Base-by-base conservation (phyloP, 768 basidiomycete genomes). In the Lanmaoa rubissima region DNA sequence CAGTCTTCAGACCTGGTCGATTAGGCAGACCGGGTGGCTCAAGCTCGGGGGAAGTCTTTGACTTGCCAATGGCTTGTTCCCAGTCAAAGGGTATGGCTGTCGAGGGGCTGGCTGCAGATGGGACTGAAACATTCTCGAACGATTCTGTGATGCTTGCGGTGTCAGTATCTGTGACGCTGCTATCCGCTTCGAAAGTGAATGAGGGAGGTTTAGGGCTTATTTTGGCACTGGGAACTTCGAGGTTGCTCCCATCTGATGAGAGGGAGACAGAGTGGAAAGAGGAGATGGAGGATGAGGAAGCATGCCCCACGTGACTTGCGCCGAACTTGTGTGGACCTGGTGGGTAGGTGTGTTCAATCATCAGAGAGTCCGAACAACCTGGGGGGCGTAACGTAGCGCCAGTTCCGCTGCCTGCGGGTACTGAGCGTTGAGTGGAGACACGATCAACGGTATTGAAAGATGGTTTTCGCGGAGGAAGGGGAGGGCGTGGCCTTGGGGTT, bases 211-310 rank as follows among this genome's bases (percentile, higher is more conserved):
- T 73, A 44, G 76, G 63, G 13, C 45, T 50, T 28, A 38, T 51
- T 40, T 51, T 52, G 0, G 58, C 46, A 49, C 51, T 59, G 14
- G 49, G 60, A 0, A 31, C 48, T 39, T 72, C 71, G 35, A 65
- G 55, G 4, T 62, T 70, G 39, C 69, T 74, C 73, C 75, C 68
- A 59, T 86, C 85, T 8, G 86, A 87, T 1, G 89, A 91, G 17
- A 92, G 78, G 2, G 90, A 92, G 26, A 92, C 87, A 3, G 90
- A 90, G 63, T 90, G 88, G 59, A 92, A 90, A 31, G 90, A 92
- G 3, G 90, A 91, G 39, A 90, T 80, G 47, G 90, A 92, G 1
- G 88, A 88, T 3, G 79, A 80, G 5, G 82, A 79, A 5, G 75
- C 79, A 66, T 91, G 88, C 41, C 78, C 75, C 17, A 71, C 58